phyloP scores from a whole-genome alignment of 495 filamentous ascomycete genomes.

The Penicillium fimorum region DNA sequence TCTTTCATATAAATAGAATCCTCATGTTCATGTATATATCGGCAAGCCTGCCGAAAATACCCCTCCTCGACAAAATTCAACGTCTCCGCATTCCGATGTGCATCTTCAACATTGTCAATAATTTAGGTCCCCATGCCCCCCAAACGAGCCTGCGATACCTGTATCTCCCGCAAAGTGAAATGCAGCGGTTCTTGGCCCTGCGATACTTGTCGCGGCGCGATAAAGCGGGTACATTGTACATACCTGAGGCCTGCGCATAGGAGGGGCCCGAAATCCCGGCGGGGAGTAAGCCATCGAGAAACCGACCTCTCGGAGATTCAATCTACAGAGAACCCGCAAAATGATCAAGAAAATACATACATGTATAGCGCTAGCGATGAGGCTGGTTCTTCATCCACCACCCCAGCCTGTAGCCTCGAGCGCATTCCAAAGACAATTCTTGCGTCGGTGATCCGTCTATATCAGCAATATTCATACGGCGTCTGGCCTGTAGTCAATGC shows the following conservation, averaged over 20 bases:
- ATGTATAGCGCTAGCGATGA: not conserved
- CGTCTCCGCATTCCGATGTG: constrained; percentile 9
- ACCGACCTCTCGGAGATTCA: not conserved
- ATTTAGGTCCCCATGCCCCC: constrained; percentile 18
- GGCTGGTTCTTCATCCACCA: not conserved
- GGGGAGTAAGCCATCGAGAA: constrained; percentile 1
- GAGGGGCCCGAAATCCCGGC: constrained; percentile 32
- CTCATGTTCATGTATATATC: not conserved
- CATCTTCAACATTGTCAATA: not conserved
- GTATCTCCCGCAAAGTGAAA: constrained; percentile 35
- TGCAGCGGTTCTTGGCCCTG: constrained; percentile 36
- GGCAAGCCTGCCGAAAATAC: constrained; percentile 1
- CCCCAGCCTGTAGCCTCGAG: not conserved
- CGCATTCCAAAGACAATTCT: constrained; percentile 17
- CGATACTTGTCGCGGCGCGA: constrained; percentile 24
- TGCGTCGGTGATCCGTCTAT: constrained; percentile 21
- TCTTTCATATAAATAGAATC: not conserved
- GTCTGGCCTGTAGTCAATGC: constrained; percentile 35
- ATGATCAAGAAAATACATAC: not conserved
- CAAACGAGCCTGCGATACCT: constrained; percentile 36
- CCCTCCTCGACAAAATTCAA: not conserved
- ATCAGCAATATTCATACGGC: constrained; percentile 29
- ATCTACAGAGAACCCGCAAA: not conserved
- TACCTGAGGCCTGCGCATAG: constrained; percentile 31
- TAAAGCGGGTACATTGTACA: constrained; percentile 26